Evolutionary conservation across 441 rosid species (phyloP).

Genomic region (Syzygium syzygioides): DNA sequence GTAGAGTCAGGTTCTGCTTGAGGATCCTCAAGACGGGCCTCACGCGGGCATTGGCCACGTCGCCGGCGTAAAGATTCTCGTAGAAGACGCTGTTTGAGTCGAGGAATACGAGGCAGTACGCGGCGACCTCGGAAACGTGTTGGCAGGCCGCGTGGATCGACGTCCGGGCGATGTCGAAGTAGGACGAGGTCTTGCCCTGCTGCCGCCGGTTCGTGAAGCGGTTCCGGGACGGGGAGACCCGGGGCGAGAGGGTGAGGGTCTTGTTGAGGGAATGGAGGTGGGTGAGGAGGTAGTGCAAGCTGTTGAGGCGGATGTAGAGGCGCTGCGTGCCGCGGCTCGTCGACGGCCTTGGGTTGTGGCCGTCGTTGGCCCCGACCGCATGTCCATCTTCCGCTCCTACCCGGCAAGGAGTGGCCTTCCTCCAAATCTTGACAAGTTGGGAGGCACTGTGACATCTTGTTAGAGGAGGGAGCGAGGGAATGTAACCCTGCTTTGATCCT

Average conservation of each 20-base stretch:
- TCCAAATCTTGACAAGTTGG: constrained; percentile 61
- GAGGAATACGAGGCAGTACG: constrained; percentile 71
- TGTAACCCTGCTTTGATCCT: constrained; percentile 82
- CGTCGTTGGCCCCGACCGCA: constrained; percentile 17
- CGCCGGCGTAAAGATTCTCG: constrained; percentile 61
- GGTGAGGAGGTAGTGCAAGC: constrained; percentile 61
- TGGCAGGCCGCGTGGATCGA: constrained; percentile 72
- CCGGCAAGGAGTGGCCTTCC: constrained; percentile 58
- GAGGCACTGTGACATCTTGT: constrained; percentile 84
- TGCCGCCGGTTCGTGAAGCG: constrained; percentile 32
- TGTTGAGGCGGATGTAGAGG: constrained; percentile 79
- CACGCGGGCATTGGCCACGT: constrained; percentile 54
- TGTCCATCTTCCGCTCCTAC: constrained; percentile 20
- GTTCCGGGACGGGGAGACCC: constrained; percentile 34
- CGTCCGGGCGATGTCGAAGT: constrained; percentile 50
- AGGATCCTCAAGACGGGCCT: constrained; percentile 56
- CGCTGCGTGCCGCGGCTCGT: constrained; percentile 95
- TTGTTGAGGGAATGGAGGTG: constrained; percentile 78
- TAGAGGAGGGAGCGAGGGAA: constrained; percentile 79
- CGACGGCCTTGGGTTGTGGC: constrained; percentile 74
- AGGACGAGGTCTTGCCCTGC: constrained; percentile 35
- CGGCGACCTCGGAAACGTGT: constrained; percentile 81
- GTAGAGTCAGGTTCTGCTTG: constrained; percentile 68
- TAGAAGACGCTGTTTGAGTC: constrained; percentile 70
- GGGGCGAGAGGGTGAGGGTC: constrained; percentile 58